Evolutionary conservation across 163 green algal species (phyloP).

Genomic region (Smithsoniella earleae): DNA sequence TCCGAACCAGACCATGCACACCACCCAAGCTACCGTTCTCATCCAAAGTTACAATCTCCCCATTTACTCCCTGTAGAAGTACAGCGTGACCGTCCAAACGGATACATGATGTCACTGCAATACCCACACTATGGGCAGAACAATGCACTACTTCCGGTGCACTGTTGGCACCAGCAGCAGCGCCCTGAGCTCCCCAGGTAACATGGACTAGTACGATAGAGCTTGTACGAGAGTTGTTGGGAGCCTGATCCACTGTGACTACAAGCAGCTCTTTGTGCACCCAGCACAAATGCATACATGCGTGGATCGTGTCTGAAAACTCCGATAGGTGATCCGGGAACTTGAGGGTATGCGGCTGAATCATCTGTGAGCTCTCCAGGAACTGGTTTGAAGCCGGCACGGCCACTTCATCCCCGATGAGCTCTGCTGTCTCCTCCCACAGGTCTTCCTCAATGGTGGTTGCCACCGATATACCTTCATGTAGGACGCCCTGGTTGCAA

Average conservation of each 20-base stretch:
- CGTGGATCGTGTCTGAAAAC: background rate
- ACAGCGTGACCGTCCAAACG: background rate
- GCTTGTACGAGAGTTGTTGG: too few relatives aligned
- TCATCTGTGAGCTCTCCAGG: too few relatives aligned
- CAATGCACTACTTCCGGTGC: too few relatives aligned
- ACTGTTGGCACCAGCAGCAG: too few relatives aligned
- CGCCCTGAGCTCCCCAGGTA: too few relatives aligned
- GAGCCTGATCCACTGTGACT: background rate
- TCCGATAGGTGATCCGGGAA: background rate
- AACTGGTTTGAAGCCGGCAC: too few relatives aligned
- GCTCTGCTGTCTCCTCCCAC: constrained; percentile 73
- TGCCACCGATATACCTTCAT: constrained; percentile 31
- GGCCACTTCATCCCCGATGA: too few relatives aligned
- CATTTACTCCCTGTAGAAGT: background rate
- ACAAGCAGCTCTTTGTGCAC: background rate
- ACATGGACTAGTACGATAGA: too few relatives aligned
- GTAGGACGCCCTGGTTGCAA: too few relatives aligned
- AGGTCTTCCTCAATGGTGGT: constrained; percentile 55
- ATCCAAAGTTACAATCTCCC: too few relatives aligned
- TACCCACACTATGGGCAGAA: too few relatives aligned
- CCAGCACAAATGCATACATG: constrained; percentile 7
- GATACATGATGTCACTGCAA: background rate
- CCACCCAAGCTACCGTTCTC: background rate
- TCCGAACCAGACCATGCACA: background rate
- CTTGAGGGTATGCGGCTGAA: too few relatives aligned